Conservation (phyloP, 163 green algal species). For the Botryococcus braunii region DNA sequence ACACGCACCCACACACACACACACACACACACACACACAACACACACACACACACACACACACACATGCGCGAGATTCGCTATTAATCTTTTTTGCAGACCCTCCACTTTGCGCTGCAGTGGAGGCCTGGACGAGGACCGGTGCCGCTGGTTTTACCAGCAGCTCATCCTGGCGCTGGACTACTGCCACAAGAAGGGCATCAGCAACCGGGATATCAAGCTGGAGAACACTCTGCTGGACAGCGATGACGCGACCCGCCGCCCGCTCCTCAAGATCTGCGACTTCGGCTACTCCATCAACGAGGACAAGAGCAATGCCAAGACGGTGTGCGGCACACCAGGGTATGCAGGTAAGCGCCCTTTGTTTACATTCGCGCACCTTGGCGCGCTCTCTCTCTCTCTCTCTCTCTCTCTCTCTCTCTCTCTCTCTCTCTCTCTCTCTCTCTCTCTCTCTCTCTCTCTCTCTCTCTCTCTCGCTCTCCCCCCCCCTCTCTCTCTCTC, state of each 20-base stretch:
- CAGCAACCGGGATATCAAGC: constrained; percentile 67
- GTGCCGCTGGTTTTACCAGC: constrained; percentile 38
- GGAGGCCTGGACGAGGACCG: constrained; percentile 31
- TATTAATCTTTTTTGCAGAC: too few relatives aligned
- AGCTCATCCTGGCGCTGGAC: constrained; percentile 72
- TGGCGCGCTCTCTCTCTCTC: too few relatives aligned
- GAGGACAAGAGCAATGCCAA: constrained; percentile 55
- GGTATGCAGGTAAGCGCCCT: constrained; percentile 32
- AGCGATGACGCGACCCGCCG: constrained; percentile 22
- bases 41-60: too few relatives aligned
- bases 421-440: too few relatives aligned
- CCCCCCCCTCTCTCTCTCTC: too few relatives aligned
- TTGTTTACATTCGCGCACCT: background rate
- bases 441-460: too few relatives aligned
- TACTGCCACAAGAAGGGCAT: constrained; percentile 34
- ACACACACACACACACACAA: too few relatives aligned
- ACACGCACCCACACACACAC: too few relatives aligned
- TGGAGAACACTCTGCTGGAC: constrained; percentile 66
- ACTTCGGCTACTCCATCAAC: constrained; percentile 76
- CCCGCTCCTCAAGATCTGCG: constrained; percentile 82
- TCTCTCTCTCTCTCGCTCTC: too few relatives aligned
- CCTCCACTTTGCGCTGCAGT: background rate
- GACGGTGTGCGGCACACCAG: constrained; percentile 51
- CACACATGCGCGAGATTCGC: too few relatives aligned
- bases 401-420: too few relatives aligned